These are phyloP conservation scores for Rhizoclosmatium sp. DNA, from an alignment of 192 early-diverging fungal species.

Conservation along the genomic window DNA sequence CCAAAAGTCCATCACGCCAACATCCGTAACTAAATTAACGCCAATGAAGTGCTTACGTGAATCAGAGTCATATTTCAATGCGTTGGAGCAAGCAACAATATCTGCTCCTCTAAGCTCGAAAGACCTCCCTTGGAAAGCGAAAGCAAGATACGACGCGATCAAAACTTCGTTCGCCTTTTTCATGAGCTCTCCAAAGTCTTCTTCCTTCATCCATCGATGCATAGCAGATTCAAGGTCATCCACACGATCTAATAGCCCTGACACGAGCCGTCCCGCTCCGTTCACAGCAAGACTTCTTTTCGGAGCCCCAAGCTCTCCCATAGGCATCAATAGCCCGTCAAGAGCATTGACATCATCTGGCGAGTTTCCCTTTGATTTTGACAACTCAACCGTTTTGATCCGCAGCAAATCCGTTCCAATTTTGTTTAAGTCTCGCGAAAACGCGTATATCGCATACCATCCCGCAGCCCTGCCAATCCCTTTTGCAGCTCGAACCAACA, in stretches of 20 bases:
- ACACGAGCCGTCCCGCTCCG: not conserved
- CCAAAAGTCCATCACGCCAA: conserved; percentile 7
- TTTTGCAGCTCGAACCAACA: conserved; percentile 30
- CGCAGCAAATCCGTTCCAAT: not conserved
- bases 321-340: conserved; percentile 14
- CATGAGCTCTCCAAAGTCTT: not conserved
- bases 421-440: not conserved
- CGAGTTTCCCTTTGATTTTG: no score
- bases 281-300: not conserved
- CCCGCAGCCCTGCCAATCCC: conserved; percentile 5
- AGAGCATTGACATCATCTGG: not conserved
- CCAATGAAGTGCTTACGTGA: conserved; percentile 5
- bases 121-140: not conserved
- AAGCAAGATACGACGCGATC: conserved; percentile 24
- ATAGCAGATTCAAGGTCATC: not conserved
- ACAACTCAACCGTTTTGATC: no score
- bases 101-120: not conserved
- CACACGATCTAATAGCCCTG: not conserved
- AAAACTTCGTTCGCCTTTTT: not conserved
- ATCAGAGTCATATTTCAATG: not conserved
- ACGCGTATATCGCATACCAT: not conserved
- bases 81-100: not conserved
- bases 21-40: not conserved
- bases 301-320: not conserved
- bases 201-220: conserved; percentile 17